These are phyloP conservation scores for Sphagnurus paluster DNA, from an alignment of 1,284 basidiomycete species.

Conservation along the genomic window DNA sequence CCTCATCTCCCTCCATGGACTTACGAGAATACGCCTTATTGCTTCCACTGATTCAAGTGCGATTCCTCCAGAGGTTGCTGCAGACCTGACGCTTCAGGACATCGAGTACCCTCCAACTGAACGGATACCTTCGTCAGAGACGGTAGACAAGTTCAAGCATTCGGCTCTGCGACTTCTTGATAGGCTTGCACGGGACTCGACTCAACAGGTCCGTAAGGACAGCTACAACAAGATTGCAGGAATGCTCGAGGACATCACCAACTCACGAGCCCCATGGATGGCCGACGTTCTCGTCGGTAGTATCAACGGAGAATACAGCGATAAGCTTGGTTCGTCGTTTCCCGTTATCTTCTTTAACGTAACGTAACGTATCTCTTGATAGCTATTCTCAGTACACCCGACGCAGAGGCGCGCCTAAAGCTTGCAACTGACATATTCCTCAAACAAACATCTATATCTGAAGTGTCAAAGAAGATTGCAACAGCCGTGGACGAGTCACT, in stretches of 20 bases:
- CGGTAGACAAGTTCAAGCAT: slow-evolving; percentile 63
- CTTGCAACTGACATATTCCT: slow-evolving; percentile 67
- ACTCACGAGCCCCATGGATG: slow-evolving; percentile 64
- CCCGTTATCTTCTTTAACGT: not conserved
- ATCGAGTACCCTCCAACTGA: slow-evolving; percentile 54
- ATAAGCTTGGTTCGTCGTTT: slow-evolving; percentile 70
- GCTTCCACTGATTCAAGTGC: slow-evolving; percentile 31
- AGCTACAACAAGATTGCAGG: slow-evolving; percentile 63
- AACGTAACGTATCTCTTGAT: slow-evolving; percentile 12
- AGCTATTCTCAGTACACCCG: slow-evolving; percentile 61
- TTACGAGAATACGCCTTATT: slow-evolving; percentile 51
- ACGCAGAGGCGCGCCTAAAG: slow-evolving; percentile 58
- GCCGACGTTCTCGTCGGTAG: slow-evolving; percentile 71
- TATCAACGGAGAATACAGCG: slow-evolving; percentile 61
- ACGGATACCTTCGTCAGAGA: slow-evolving; percentile 48
- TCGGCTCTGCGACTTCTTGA: slow-evolving; percentile 66
- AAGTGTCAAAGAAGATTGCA: slow-evolving; percentile 76
- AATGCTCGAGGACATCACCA: slow-evolving; percentile 65
- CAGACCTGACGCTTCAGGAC: slow-evolving; percentile 38
- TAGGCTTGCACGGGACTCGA: slow-evolving; percentile 60
- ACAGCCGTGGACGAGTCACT: slow-evolving; percentile 76
- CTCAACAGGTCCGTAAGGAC: slow-evolving; percentile 55
- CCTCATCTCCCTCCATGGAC: slow-evolving; percentile 65
- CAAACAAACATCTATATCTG: slow-evolving; percentile 72
- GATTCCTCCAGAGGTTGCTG: slow-evolving; percentile 27